Base-by-base conservation (phyloP, 2,329 filamentous ascomycete genomes). In the Immersiporthe knoxdaviesiana region DNA sequence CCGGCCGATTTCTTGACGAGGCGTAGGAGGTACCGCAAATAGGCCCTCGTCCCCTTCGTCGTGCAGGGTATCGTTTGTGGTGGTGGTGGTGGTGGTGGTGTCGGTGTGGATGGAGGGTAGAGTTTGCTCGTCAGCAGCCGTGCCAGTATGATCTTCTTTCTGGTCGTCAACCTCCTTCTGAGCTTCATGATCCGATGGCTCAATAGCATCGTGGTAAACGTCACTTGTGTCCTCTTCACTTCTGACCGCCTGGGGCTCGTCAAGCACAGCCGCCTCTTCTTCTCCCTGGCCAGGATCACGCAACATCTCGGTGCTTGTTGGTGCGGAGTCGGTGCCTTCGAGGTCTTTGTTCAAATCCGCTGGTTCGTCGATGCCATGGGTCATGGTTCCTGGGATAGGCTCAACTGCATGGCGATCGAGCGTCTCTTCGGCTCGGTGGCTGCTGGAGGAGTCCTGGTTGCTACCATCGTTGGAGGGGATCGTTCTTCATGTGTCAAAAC, bases 311-410 rank as follows among this genome's bases (percentile, higher is more conserved):
- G 14, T 56, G 35, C 21, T 39, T 54, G 11, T 21, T 32, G 47
- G 21, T 50, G 37, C n/a, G 18, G 50, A 18, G 21, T 71, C 71
- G 18, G 67, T 61, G 2, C 69, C 18, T 16, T 47, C 21, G 7
- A n/a, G 18, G 44, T 21, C 11, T n/a, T n/a, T n/a, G 44, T n/a
- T 47, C 44, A 47, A n/a, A 3, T 47, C 44, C 7, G 7, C 44
- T n/a, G 44, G 44, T 3, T 61, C 35, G 21, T 72, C 71, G 27
- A 67, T 65, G 1, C 69, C 64, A 54, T 73, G 72, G n/a, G 71
- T 73, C 69, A 71, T 71, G 32, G 71, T 71, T 14, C 71, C 72
- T 14, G 69, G 47, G 39, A 72, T 70, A 41, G 71, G 65, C 63
- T 71, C 66, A 37, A 65, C 60, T 4, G 69, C 69, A 16, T 70